A percentile compares a stretch with the other conserved stretches of the same genome.
Conservation (phyloP, 306 rosid species). For the Gynostemma pentaphyllum region DNA sequence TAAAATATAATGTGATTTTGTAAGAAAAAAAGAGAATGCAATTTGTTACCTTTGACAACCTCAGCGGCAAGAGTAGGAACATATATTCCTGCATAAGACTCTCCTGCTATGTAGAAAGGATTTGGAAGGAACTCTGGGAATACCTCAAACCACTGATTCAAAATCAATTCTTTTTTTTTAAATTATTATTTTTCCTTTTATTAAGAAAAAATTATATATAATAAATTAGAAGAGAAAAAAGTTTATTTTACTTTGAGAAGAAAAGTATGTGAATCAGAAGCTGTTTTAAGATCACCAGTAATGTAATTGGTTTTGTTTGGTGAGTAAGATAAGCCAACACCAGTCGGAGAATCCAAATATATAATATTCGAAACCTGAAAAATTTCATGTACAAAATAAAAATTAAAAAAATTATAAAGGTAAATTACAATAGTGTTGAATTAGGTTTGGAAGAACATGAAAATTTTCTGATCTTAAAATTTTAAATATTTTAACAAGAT, state of each 20-base stretch:
- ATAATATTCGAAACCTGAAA: constrained; percentile 38
- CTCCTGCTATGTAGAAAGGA: constrained; percentile 63
- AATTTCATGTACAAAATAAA: not conserved
- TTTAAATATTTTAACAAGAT: too few relatives aligned
- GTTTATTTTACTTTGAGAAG: constrained; percentile 21
- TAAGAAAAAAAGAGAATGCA: too few relatives aligned
- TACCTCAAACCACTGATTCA: constrained; percentile 53
- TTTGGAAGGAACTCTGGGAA: constrained; percentile 57
- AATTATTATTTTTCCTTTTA: too few relatives aligned
- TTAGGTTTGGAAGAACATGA: too few relatives aligned
- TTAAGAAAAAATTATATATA: not conserved
- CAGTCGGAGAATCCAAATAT: constrained; percentile 46
- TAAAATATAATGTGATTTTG: too few relatives aligned
- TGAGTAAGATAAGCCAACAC: constrained; percentile 41
- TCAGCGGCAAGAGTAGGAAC: constrained; percentile 64
- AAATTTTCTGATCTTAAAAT: too few relatives aligned
- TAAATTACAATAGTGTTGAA: too few relatives aligned
- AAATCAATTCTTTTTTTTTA: not conserved
- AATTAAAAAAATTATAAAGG: too few relatives aligned
- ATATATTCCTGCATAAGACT: constrained; percentile 75
- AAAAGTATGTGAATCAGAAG: constrained; percentile 31
- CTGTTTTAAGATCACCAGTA: constrained; percentile 39
- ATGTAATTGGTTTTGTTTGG: constrained; percentile 13
- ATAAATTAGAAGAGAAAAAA: not conserved
- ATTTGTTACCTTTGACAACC: constrained; percentile 52